Conservation (phyloP, 139 green algal genomes). For the Tetradesmus obliquus region DNA sequence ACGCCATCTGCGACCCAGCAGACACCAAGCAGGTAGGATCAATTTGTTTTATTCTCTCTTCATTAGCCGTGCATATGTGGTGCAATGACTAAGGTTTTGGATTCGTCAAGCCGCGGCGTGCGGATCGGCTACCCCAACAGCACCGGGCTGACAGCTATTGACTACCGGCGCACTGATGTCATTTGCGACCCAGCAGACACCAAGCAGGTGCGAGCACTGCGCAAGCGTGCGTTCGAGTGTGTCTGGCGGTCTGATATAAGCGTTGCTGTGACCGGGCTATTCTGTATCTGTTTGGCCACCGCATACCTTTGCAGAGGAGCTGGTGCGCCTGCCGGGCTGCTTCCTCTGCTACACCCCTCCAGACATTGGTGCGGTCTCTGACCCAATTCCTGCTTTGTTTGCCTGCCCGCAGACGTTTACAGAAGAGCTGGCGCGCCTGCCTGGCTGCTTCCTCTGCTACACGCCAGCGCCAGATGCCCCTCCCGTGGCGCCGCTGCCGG, state of each 20-base stretch:
- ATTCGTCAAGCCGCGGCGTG: too few relatives aligned
- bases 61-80: background rate
- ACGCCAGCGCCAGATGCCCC: constrained; percentile 87
- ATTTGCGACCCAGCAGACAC: constrained; percentile 84
- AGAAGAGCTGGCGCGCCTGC: constrained; percentile 92
- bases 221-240: too few relatives aligned
- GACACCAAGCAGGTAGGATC: constrained; percentile 77
- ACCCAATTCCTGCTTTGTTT: background rate
- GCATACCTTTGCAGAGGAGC: constrained; percentile 51
- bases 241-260: too few relatives aligned
- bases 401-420: constrained; percentile 41
- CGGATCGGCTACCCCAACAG: constrained; percentile 99
- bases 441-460: constrained; percentile 98
- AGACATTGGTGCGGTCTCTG: too few relatives aligned
- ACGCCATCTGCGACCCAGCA: constrained; percentile 81
- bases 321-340: constrained; percentile 90
- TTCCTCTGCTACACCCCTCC: constrained; percentile 99
- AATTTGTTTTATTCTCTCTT: too few relatives aligned
- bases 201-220: constrained; percentile 53
- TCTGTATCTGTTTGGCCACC: background rate
- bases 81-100: too few relatives aligned
- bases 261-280: too few relatives aligned
- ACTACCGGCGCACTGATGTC: constrained; percentile 94
- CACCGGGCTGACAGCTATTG: constrained; percentile 87
- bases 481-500: constrained; percentile 80